Base-by-base conservation (phyloP, 2,329 filamentous ascomycete genomes). In the Chalaropsis thielavioides region DNA sequence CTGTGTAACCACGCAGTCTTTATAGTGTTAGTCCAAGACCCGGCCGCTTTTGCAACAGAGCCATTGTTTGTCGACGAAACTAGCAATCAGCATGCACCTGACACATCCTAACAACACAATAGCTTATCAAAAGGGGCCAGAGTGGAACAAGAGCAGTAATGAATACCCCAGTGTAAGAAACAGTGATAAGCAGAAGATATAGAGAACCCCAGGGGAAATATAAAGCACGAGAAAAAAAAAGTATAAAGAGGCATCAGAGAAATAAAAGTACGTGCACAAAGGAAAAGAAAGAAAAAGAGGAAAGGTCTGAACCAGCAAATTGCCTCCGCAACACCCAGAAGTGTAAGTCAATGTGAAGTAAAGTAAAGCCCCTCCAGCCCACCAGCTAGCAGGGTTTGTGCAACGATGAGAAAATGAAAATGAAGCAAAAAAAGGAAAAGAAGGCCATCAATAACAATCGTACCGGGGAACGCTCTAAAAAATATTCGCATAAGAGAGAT, bases 71-170 rank as follows among this genome's bases (percentile, higher is more conserved):
- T 19, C 15, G n/a, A 35, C 54, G 10, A 38, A 10, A 38, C 17
- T n/a, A 38, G 54, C 3, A 35, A 35, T 58, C n/a, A n/a, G n/a
- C n/a, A 58, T 43, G 64, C 51, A 65, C 64, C 64, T 31, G n/a
- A 54, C 60, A 68, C 43, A 64, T 54, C 64, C 60, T 22, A 65
- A 44, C 61, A 68, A 58, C 66, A 67, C 67, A 61, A 49, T 56
- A 61, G 60, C 62, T 58, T 67, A 62, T 19, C 63, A 66, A 58
- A 66, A 56, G 62, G 43, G 43, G 62, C 64, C 63, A 59, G 62
- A 38, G 17, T 19, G 24, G 11, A 15, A 49, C 10, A 3, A 19
- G 40, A 24, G 35, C 22, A 11, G 40, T n/a, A 2, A 27, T 35
- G 13, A 15, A 61, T 24, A 69, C 27, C 54, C 54, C 66, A 59